phyloP scores from a whole-genome alignment of 805 yeast genomes.

The Scheffersomyces lignosus region DNA sequence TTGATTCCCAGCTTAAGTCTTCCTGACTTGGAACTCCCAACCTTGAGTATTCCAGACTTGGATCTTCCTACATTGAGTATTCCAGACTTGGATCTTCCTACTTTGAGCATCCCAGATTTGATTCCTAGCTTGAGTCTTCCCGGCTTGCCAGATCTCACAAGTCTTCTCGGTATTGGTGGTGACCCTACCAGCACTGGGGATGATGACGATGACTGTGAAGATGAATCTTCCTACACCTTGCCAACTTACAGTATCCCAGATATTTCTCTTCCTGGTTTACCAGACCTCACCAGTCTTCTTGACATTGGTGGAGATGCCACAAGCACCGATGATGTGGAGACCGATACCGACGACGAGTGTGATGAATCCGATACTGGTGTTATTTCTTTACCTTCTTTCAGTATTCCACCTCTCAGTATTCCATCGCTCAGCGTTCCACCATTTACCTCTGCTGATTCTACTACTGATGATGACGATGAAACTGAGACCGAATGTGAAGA shows the following conservation, averaged over 20 bases:
- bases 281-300: too few species aligned
- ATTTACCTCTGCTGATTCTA: constrained; percentile 1
- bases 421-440: constrained; percentile 1
- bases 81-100: too few species aligned
- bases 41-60: too few species aligned
- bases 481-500: constrained; percentile 4
- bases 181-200: too few species aligned
- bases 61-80: too few species aligned
- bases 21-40: too few species aligned
- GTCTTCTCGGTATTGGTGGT: too few species aligned
- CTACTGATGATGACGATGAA: constrained; percentile 14
- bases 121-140: too few species aligned
- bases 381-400: constrained; percentile 2
- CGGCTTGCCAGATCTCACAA: neutral
- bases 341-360: constrained; percentile 7
- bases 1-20: too few species aligned
- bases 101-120: too few species aligned
- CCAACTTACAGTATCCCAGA: constrained; percentile 4
- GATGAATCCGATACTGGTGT: neutral
- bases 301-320: neutral
- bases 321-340: too few species aligned
- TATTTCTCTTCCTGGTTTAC: too few species aligned
- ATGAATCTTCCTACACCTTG: neutral
- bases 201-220: constrained; percentile 6
- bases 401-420: neutral